These are phyloP conservation scores for Argentina anserina DNA, from an alignment of 306 rosid species.

Conservation along the genomic window DNA sequence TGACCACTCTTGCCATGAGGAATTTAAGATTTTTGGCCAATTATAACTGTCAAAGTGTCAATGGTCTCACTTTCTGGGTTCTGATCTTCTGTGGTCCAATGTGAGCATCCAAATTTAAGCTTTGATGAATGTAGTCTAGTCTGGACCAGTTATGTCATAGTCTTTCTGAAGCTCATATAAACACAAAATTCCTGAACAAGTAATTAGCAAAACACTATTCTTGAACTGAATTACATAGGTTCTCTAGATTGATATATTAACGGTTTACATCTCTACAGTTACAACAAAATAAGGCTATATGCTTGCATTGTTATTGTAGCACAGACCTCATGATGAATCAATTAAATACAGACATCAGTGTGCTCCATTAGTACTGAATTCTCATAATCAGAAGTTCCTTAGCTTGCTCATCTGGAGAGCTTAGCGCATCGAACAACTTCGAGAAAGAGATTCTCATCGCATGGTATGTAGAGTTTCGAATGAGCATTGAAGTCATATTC, in stretches of 20 bases:
- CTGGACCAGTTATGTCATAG: conserved; percentile 2
- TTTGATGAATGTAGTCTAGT: neutral
- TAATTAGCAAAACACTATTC: conserved; percentile 14
- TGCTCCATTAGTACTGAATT: conserved; percentile 9
- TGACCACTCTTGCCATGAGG: neutral
- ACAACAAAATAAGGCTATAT: conserved; percentile 8
- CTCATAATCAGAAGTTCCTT: conserved; percentile 31
- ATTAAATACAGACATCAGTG: conserved; percentile 15
- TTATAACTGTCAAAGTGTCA: neutral
- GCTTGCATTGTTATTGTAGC: conserved; percentile 8
- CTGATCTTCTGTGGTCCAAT: neutral
- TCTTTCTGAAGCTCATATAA: neutral
- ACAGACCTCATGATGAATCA: conserved; percentile 17
- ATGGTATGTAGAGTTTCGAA: conserved; percentile 77
- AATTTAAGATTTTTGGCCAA: conserved; percentile 1
- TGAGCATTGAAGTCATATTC: conserved; percentile 63
- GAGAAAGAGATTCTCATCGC: conserved; percentile 72
- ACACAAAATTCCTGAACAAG: neutral
- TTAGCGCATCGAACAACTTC: conserved; percentile 57
- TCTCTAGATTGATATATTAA: conserved; percentile 20
- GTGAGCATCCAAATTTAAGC: neutral
- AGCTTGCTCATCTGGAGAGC: conserved; percentile 41
- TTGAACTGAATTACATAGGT: conserved; percentile 24
- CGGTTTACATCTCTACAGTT: conserved; percentile 28
- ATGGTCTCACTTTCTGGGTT: neutral